phyloP scores from a whole-genome alignment of 139 green algal genomes.

The Chlamydomonas sp. region DNA sequence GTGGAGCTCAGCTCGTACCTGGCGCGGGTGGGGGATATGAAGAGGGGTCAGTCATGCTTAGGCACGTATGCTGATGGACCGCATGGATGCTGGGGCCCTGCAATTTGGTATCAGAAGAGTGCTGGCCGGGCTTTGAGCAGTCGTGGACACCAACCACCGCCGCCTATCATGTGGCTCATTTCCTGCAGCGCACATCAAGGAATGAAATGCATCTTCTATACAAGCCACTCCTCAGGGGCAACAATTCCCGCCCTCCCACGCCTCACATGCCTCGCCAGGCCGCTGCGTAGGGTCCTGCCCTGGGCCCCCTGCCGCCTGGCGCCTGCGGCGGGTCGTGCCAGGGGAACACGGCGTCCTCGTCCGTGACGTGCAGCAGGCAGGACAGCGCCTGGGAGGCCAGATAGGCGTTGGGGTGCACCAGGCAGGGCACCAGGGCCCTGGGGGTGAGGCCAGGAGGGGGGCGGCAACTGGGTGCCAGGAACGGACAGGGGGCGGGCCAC shows the following conservation, averaged over 20 bases:
- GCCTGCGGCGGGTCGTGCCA: constrained; percentile 38
- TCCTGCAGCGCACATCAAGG: too few species aligned
- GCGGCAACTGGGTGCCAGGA: too few species aligned
- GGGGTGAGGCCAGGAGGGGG: background rate
- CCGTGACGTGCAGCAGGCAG: constrained; percentile 46
- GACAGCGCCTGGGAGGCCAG: constrained; percentile 51
- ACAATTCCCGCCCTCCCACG: background rate
- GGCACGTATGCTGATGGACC: background rate
- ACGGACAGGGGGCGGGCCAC: too few species aligned
- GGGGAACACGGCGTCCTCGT: constrained; percentile 43
- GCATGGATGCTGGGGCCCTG: too few species aligned
- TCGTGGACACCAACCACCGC: too few species aligned
- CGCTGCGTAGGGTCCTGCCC: constrained; percentile 9
- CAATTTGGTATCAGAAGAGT: too few species aligned
- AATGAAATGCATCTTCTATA: background rate
- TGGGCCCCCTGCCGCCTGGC: constrained; percentile 14
- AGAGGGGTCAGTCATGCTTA: background rate
- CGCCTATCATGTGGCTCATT: too few species aligned
- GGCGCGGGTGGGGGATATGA: constrained; percentile 1
- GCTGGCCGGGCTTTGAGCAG: too few species aligned
- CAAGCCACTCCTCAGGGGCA: background rate
- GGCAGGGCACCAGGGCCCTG: constrained; percentile 39
- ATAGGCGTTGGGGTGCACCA: constrained; percentile 52
- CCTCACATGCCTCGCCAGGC: constrained; percentile 29
- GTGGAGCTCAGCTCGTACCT: constrained; percentile 21